phyloP scores from a whole-genome alignment of 768 basidiomycete species.

The Suillus subluteus region DNA sequence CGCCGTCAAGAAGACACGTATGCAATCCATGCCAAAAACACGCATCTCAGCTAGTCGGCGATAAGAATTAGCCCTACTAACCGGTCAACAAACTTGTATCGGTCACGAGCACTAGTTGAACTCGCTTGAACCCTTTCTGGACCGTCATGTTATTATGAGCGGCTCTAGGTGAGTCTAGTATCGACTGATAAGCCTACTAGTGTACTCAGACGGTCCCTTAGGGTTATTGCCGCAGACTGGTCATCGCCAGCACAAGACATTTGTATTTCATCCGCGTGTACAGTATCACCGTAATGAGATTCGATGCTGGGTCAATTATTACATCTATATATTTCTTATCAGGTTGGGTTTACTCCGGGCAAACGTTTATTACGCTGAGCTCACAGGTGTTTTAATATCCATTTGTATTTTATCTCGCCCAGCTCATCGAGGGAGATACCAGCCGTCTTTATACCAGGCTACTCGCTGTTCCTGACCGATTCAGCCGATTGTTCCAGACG shows the following conservation, averaged over 20 bases:
- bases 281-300: neutral
- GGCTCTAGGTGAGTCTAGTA: neutral
- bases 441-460: neutral
- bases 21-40: neutral
- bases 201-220: neutral
- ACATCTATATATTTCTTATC: neutral
- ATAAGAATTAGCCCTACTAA: neutral
- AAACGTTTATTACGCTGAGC: neutral
- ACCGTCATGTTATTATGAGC: neutral
- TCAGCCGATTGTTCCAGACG: neutral
- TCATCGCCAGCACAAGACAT: neutral
- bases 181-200: neutral
- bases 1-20: neutral
- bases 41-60: neutral
- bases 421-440: neutral
- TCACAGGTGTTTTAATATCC: neutral
- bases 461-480: neutral
- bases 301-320: neutral
- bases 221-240: neutral
- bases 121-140: neutral
- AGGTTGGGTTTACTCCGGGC: neutral
- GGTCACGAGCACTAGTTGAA: neutral
- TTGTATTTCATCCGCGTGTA: neutral
- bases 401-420: neutral
- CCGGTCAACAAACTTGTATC: neutral